Evolutionary conservation across 1,284 basidiomycete genomes (phyloP).

Genomic region (Ustilago xerochloae): DNA sequence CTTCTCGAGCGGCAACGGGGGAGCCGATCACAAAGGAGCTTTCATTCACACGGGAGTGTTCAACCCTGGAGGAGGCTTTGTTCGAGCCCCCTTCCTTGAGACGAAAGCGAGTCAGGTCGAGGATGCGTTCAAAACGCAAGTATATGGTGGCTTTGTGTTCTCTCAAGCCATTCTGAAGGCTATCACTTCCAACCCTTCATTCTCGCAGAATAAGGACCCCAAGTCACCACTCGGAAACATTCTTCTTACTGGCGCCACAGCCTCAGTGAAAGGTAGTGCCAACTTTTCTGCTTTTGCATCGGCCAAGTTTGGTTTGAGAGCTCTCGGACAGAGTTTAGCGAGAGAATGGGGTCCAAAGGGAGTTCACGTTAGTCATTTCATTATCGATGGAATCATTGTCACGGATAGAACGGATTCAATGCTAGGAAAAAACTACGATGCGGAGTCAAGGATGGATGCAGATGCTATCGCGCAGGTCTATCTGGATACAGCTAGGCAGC

Average conservation of each 20-base stretch:
- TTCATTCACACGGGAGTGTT: slow-evolving; percentile 43
- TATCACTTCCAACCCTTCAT: slow-evolving; percentile 28
- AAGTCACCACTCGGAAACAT: slow-evolving; percentile 30
- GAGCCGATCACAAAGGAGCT: slow-evolving; percentile 29
- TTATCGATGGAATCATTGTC: slow-evolving; percentile 48
- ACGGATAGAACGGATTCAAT: slow-evolving; percentile 38
- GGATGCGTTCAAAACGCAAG: slow-evolving; percentile 41
- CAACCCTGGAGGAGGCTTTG: slow-evolving; percentile 49
- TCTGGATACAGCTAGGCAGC: slow-evolving; percentile 39
- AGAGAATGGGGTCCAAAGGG: slow-evolving; percentile 50
- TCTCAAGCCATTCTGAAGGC: slow-evolving; percentile 40
- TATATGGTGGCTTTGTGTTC: slow-evolving; percentile 42
- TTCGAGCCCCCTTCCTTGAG: slow-evolving; percentile 22
- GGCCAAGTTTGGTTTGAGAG: slow-evolving; percentile 48
- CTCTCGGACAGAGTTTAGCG: slow-evolving; percentile 44
- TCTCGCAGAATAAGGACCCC: slow-evolving; percentile 1
- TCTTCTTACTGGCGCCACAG: slow-evolving; percentile 46
- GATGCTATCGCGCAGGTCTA: slow-evolving; percentile 55
- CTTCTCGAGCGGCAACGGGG: slow-evolving; percentile 25
- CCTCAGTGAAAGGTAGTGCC: slow-evolving; percentile 46
- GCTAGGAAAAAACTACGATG: slow-evolving; percentile 26
- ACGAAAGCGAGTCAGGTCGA: slow-evolving; percentile 45
- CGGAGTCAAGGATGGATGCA: slow-evolving; percentile 42
- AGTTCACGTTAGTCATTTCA: slow-evolving; percentile 50
- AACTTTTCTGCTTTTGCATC: slow-evolving; percentile 46